Conservation (phyloP, 148 eudicot species). For the Fallopia convolvulus region DNA sequence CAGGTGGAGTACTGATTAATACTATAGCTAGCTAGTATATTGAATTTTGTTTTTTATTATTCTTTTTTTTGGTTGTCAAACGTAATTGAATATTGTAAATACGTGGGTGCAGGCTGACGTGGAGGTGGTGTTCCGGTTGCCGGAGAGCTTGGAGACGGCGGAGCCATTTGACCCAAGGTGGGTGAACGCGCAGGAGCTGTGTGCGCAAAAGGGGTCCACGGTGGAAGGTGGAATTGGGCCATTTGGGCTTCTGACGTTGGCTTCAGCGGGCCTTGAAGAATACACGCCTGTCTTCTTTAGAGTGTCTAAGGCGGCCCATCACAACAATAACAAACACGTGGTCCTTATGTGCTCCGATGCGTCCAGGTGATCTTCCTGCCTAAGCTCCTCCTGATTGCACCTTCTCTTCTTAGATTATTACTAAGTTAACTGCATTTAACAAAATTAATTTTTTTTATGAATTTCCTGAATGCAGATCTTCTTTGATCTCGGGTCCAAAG, state of each 20-base stretch:
- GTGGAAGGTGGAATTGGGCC: constrained; percentile 35
- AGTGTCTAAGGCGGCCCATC: constrained; percentile 23
- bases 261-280: constrained; percentile 44
- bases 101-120: constrained; percentile 48
- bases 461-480: constrained; percentile 32
- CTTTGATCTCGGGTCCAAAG: constrained; percentile 12
- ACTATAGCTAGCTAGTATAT: too few species aligned
- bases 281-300: constrained; percentile 42
- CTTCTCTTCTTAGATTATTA: too few species aligned
- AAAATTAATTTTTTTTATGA: too few species aligned
- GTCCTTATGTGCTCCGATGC: constrained; percentile 49
- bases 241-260: constrained; percentile 36
- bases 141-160: constrained; percentile 30
- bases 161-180: constrained; percentile 44
- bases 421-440: too few species aligned
- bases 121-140: constrained; percentile 34
- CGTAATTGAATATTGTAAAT: too few species aligned
- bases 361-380: constrained; percentile 24
- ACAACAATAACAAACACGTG: constrained; percentile 17
- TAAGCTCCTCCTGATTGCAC: not conserved
- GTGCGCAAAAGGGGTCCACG: constrained; percentile 27
- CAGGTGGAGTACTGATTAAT: constrained; percentile 7
- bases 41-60: too few species aligned
- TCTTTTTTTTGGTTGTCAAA: too few species aligned
- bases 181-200: constrained; percentile 38